Conservation (phyloP, 169 alveolate species). For the Plasmodium blacklocki region DNA sequence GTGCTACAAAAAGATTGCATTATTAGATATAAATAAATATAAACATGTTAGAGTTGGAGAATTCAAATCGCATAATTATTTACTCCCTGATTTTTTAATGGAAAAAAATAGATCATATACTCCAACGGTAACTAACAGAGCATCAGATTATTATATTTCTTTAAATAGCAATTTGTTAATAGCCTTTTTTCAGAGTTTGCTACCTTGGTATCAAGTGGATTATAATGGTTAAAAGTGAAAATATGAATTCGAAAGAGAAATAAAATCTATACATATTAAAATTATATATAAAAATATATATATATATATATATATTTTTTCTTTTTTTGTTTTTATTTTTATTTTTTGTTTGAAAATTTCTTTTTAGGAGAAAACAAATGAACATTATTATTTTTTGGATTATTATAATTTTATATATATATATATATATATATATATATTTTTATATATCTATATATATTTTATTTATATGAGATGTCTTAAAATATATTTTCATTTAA, state of each 20-base stretch:
- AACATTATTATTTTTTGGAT: background rate
- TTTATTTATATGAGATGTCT: background rate
- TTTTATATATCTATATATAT: background rate
- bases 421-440: background rate
- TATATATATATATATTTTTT: background rate
- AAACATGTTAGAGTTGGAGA: conserved; percentile 54
- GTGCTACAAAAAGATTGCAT: conserved; percentile 10
- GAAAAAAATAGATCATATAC: conserved; percentile 44
- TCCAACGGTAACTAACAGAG: background rate
- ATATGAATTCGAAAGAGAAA: background rate
- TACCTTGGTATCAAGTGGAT: conserved; percentile 76
- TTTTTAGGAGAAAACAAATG: no score
- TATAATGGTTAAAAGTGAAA: conserved; percentile 26
- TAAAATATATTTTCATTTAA: background rate
- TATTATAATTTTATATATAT: background rate
- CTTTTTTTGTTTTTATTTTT: background rate
- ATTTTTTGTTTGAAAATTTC: background rate
- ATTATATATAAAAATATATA: background rate
- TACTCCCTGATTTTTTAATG: conserved; percentile 62
- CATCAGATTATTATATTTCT: conserved; percentile 47
- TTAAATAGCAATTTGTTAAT: conserved; percentile 34
- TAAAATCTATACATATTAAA: conserved; percentile 2
- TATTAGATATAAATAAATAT: conserved; percentile 49
- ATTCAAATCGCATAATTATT: conserved; percentile 44
- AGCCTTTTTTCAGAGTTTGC: conserved; percentile 57